A percentile compares a stretch with the other conserved stretches of the same genome.
phyloP scores from a whole-genome alignment of 2,329 filamentous ascomycete genomes.

The Lecanicillium sp. region DNA sequence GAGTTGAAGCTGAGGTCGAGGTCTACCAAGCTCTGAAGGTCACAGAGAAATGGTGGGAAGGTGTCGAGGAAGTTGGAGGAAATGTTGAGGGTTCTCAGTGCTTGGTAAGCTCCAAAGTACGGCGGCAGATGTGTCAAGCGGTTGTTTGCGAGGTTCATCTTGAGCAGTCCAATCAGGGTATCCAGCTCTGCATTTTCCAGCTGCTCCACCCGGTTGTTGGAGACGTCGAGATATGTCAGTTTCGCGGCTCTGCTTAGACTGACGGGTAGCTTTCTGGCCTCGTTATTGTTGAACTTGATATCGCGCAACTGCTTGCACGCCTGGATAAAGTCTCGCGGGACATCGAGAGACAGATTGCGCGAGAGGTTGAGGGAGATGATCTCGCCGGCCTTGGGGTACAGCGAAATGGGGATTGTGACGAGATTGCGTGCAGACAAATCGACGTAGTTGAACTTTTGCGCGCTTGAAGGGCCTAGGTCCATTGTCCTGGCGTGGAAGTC shows the following conservation, averaged over 20 bases:
- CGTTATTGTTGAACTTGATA: constrained; percentile 93
- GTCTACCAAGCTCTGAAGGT: constrained; percentile 76
- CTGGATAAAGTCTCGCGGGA: constrained; percentile 94
- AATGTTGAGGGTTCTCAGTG: constrained; percentile 76
- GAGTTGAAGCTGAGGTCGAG: constrained; percentile 96
- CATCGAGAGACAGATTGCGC: constrained; percentile 81
- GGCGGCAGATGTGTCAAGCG: constrained; percentile 69
- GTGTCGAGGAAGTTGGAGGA: constrained; percentile 86
- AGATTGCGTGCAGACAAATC: constrained; percentile 86
- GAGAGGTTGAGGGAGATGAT: constrained; percentile 95
- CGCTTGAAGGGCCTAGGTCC: constrained; percentile 73
- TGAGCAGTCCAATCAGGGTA: constrained; percentile 67
- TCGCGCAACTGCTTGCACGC: constrained; percentile 86
- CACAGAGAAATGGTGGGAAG: constrained; percentile 80
- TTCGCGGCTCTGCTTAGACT: constrained; percentile 75
- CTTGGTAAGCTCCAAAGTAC: constrained; percentile 75
- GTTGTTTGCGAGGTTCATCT: constrained; percentile 91
- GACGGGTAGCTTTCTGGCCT: constrained; percentile 75
- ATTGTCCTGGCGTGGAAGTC: constrained; percentile 62
- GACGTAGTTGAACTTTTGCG: constrained; percentile 89
- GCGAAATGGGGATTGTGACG: constrained; percentile 86
- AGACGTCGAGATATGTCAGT: constrained; percentile 85
- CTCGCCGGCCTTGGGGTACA: constrained; percentile 85
- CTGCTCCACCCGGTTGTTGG: constrained; percentile 86
- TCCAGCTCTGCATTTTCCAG: constrained; percentile 79